These are phyloP conservation scores for Cephaloascus fragrans DNA, from an alignment of 805 yeast genomes.

Conservation along the genomic window DNA sequence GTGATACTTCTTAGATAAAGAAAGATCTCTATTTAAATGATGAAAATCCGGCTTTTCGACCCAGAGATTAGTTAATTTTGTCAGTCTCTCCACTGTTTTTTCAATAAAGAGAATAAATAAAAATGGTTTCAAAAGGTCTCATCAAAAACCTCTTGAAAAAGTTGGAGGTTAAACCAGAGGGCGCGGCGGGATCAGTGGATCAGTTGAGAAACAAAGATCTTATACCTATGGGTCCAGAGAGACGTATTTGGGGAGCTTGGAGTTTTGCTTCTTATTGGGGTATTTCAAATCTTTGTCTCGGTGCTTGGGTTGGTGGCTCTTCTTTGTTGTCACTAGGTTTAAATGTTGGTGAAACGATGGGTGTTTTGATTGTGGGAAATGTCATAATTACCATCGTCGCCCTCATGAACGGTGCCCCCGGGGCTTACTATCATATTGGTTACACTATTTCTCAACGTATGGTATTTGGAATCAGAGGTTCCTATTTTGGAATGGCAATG, in stretches of 20 bases:
- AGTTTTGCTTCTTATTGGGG: slow-evolving; percentile 33
- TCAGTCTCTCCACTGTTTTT: too few relatives aligned
- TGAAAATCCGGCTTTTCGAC: too few relatives aligned
- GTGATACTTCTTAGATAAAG: too few relatives aligned
- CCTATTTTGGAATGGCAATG: slow-evolving; percentile 29
- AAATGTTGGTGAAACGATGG: slow-evolving; percentile 34
- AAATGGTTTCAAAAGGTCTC: too few relatives aligned
- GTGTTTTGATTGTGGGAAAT: slow-evolving; percentile 34
- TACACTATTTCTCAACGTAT: slow-evolving; percentile 33
- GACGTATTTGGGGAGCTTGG: slow-evolving; percentile 37
- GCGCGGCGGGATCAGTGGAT: slow-evolving; percentile 7
- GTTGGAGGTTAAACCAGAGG: slow-evolving; percentile 9
- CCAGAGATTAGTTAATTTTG: too few relatives aligned
- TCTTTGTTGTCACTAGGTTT: slow-evolving; percentile 35
- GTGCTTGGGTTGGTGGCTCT: slow-evolving; percentile 31
- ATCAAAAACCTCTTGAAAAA: too few relatives aligned
- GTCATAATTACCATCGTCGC: slow-evolving; percentile 32
- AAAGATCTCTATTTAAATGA: too few relatives aligned
- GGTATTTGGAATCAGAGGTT: slow-evolving; percentile 37
- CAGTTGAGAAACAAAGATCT: slow-evolving; percentile 26
- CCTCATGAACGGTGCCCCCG: slow-evolving; percentile 36
- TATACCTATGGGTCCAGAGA: slow-evolving; percentile 30
- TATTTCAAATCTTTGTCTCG: slow-evolving; percentile 23
- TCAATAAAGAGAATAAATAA: too few relatives aligned
- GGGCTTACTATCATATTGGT: slow-evolving; percentile 40